Conservation (phyloP, 805 yeast genomes). For the Candida broadrunensis region DNA sequence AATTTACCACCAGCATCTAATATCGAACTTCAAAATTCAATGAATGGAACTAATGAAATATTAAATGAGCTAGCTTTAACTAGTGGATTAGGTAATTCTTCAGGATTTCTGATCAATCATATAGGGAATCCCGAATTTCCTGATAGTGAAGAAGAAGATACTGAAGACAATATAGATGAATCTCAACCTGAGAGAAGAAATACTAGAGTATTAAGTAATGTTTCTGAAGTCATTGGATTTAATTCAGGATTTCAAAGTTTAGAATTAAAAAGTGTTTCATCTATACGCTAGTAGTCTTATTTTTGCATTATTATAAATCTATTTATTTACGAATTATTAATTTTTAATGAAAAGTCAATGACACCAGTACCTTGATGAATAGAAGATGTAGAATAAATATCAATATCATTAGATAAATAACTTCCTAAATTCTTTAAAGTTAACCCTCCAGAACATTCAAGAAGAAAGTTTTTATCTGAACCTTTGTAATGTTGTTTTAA, state of each 20-base stretch:
- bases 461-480: slow-evolving; percentile 48
- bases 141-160: slow-evolving; percentile 3
- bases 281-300: slow-evolving; percentile 17
- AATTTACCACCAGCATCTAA: neutral
- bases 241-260: slow-evolving; percentile 41
- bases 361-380: slow-evolving; percentile 89
- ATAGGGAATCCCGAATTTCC: slow-evolving; percentile 7
- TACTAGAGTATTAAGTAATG: slow-evolving; percentile 27
- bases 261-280: slow-evolving; percentile 34
- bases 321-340: slow-evolving; percentile 21
- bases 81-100: slow-evolving; percentile 21
- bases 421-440: slow-evolving; percentile 61
- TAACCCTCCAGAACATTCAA: slow-evolving; percentile 93
- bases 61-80: slow-evolving; percentile 21
- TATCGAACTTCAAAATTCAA: neutral
- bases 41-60: slow-evolving; percentile 11
- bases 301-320: neutral
- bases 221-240: slow-evolving; percentile 37
- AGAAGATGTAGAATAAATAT: slow-evolving; percentile 85
- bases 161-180: slow-evolving; percentile 9
- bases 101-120: slow-evolving; percentile 27
- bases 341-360: slow-evolving; percentile 82
- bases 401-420: slow-evolving; percentile 76
- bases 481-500: slow-evolving; percentile 58
- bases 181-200: slow-evolving; percentile 11